phyloP scores from a whole-genome alignment of 2,329 filamentous ascomycete genomes.

The Fusarium sp. region DNA sequence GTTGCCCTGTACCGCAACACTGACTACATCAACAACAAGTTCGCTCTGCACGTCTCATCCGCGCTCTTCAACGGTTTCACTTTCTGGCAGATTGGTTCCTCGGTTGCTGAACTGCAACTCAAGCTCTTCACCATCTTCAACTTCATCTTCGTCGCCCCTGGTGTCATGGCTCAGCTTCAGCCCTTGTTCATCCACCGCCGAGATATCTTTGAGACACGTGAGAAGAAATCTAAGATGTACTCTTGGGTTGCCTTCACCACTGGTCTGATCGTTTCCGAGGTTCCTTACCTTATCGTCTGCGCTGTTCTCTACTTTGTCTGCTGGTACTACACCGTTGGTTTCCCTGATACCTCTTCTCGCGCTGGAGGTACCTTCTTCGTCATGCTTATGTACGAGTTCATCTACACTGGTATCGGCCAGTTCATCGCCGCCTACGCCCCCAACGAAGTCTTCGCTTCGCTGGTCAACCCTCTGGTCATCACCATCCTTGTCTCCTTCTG shows the following conservation, averaged over 20 bases:
- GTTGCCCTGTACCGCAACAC: constrained; percentile 75
- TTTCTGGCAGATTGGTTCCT: constrained; percentile 72
- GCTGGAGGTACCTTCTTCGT: constrained; percentile 69
- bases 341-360: constrained; percentile 60
- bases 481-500: constrained; percentile 78
- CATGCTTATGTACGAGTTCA: constrained; percentile 72
- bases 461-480: constrained; percentile 71
- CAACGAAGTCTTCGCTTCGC: constrained; percentile 71
- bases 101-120: constrained; percentile 66
- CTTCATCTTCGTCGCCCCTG: constrained; percentile 74
- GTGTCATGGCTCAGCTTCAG: constrained; percentile 66
- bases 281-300: constrained; percentile 63
- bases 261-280: constrained; percentile 64
- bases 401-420: constrained; percentile 74
- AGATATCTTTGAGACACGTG: constrained; percentile 65
- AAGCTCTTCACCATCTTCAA: constrained; percentile 74
- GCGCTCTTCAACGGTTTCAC: constrained; percentile 74
- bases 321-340: constrained; percentile 73
- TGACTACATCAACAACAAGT: constrained; percentile 77
- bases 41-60: constrained; percentile 68
- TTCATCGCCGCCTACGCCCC: constrained; percentile 75
- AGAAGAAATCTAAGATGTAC: constrained; percentile 69
- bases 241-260: constrained; percentile 73
- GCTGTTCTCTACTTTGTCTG: constrained; percentile 65
- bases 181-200: constrained; percentile 64